Conservation (phyloP, 768 basidiomycete species). For the Dioszegia hungarica region DNA sequence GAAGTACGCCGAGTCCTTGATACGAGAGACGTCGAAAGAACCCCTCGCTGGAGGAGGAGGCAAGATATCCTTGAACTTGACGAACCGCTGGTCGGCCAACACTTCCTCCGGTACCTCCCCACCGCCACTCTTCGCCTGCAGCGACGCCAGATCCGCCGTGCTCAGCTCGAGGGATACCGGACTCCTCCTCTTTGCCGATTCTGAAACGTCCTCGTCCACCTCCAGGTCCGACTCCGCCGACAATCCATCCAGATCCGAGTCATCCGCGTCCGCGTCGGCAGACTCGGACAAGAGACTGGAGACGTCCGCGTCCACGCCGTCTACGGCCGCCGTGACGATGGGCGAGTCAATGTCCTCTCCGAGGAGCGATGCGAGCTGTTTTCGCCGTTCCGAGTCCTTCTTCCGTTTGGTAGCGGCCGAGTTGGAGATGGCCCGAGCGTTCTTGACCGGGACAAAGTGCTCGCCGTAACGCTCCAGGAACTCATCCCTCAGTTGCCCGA, state of each 20-base stretch:
- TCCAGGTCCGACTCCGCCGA: not conserved
- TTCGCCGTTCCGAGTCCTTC: slow-evolving; percentile 19
- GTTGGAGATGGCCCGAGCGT: slow-evolving; percentile 23
- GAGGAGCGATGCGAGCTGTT: slow-evolving; percentile 1
- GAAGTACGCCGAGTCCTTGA: slow-evolving; percentile 82
- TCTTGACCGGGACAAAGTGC: slow-evolving; percentile 45
- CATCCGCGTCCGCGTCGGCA: not conserved
- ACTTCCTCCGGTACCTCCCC: slow-evolving; percentile 6
- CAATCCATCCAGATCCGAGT: not conserved
- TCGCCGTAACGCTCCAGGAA: slow-evolving; percentile 72
- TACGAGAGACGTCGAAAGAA: slow-evolving; percentile 72
- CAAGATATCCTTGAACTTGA: slow-evolving; percentile 67
- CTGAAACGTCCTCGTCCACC: not conserved
- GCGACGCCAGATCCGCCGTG: not conserved
- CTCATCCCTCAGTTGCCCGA: slow-evolving; percentile 68
- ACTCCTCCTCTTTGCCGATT: not conserved
- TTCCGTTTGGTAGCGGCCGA: slow-evolving; percentile 29
- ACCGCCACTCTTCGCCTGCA: slow-evolving; percentile 4
- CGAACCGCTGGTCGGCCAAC: slow-evolving; percentile 53
- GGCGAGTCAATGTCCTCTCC: slow-evolving; percentile 3
- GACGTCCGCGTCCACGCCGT: not conserved
- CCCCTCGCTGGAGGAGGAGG: slow-evolving; percentile 82
- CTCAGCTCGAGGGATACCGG: not conserved
- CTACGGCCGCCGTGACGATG: slow-evolving; percentile 1
- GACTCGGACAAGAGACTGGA: not conserved